These are phyloP conservation scores for Theobroma cacao DNA, from an alignment of 345 rosid genomes.

Conservation along the genomic window DNA sequence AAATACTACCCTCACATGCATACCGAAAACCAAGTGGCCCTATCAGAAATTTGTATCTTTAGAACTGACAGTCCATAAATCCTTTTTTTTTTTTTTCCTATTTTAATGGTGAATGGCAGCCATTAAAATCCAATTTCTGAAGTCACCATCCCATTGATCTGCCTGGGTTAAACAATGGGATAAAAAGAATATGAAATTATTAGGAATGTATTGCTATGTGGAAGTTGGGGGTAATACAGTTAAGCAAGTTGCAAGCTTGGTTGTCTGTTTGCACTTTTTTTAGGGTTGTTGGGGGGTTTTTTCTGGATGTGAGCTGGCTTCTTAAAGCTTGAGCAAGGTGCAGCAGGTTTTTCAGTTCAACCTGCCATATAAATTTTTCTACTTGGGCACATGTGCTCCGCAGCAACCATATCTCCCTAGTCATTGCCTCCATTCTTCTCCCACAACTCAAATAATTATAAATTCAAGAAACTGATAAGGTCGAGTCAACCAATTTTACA, in stretches of 20 bases:
- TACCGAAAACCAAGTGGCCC: neutral
- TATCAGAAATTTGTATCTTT: neutral
- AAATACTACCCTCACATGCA: conserved; percentile 3
- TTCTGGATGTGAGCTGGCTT: neutral
- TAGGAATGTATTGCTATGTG: too few relatives aligned
- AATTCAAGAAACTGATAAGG: neutral
- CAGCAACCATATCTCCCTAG: neutral
- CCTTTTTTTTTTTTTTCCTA: neutral
- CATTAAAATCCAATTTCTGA: neutral
- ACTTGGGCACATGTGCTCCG: neutral
- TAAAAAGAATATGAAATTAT: neutral
- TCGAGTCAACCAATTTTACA: neutral
- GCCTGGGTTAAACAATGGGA: neutral
- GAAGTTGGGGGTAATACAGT: neutral
- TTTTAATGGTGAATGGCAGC: neutral
- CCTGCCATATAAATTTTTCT: neutral
- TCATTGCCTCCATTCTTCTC: neutral
- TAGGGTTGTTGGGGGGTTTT: neutral
- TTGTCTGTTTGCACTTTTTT: neutral
- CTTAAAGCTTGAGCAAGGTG: neutral
- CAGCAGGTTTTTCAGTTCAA: neutral
- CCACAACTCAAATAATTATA: neutral
- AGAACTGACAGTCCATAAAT: neutral
- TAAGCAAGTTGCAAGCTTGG: neutral
- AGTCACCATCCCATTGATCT: neutral